Conservation (phyloP, 208 protist species). For the Leishmania turanica region DNA sequence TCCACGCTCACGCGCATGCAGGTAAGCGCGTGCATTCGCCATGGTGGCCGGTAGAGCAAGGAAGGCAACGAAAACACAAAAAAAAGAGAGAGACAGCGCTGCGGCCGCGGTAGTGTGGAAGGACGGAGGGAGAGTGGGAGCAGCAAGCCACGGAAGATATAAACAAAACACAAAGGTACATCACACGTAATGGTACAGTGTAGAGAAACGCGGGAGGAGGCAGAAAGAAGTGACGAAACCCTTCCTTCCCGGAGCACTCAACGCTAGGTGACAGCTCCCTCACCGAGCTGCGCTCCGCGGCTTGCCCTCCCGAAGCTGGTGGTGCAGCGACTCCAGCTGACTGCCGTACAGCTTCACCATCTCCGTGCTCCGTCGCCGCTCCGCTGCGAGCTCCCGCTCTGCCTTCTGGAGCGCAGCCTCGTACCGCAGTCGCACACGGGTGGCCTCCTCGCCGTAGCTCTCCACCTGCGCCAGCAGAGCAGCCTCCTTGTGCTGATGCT, state of each 20-base stretch:
- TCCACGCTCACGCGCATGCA: neutral
- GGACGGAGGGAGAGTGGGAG: neutral
- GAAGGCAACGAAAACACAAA: neutral
- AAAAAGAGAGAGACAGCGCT: neutral
- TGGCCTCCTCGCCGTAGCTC: constrained; percentile 45
- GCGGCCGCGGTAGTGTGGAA: neutral
- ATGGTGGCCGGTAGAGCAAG: neutral
- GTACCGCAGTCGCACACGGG: constrained; percentile 27
- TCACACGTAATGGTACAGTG: neutral
- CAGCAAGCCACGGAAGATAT: neutral
- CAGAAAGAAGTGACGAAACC: neutral
- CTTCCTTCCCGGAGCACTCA: neutral
- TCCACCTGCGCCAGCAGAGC: constrained; percentile 63
- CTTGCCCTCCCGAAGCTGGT: constrained; percentile 57
- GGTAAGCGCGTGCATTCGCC: neutral
- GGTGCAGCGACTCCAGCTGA: constrained; percentile 63
- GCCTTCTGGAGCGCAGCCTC: constrained; percentile 36
- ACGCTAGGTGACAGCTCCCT: neutral
- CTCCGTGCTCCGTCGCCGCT: constrained; percentile 51
- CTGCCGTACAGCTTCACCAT: constrained; percentile 65
- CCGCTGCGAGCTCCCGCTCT: constrained; percentile 44
- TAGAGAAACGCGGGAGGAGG: neutral
- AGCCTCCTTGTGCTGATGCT: constrained; percentile 33
- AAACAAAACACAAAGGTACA: neutral
- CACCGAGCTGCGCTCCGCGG: neutral